phyloP scores from a whole-genome alignment of 2,329 filamentous ascomycete species.

The Stachybotrys echinatus region DNA sequence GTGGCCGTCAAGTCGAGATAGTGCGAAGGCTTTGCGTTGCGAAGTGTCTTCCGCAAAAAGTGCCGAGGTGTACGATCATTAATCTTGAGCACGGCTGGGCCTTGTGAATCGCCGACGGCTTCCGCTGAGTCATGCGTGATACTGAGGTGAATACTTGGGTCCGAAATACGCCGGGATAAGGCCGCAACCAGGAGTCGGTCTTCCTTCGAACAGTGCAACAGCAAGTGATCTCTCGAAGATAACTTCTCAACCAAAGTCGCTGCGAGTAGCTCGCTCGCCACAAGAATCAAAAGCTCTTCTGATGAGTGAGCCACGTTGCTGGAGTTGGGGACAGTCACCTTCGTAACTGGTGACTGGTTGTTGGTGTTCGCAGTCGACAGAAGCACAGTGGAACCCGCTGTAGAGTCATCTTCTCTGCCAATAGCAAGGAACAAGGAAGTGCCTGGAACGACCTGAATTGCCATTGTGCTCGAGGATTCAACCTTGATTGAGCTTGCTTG shows the following conservation, averaged over 20 bases:
- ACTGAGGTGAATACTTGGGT: no score
- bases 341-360: no score
- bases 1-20: slow-evolving; percentile 5
- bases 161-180: no score
- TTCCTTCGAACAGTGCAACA: slow-evolving; percentile 3
- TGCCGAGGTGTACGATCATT: slow-evolving; percentile 1
- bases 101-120: not conserved
- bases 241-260: slow-evolving; percentile 1
- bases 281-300: not conserved
- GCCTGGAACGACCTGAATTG: slow-evolving; percentile 1
- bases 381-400: no score
- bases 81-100: slow-evolving; percentile 2
- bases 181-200: slow-evolving; percentile 5
- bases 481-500: slow-evolving; percentile 1
- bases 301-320: no score
- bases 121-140: no score
- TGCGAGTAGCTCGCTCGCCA: slow-evolving; percentile 4
- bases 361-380: no score
- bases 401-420: slow-evolving; percentile 1
- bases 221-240: slow-evolving; percentile 2
- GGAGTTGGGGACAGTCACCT: no score
- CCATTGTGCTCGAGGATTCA: slow-evolving; percentile 3
- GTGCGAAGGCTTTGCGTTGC: slow-evolving; percentile 1
- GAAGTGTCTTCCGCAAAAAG: slow-evolving; percentile 2
- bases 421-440: slow-evolving; percentile 3